These are phyloP conservation scores for Euphorbia schlechtendalii DNA, from an alignment of 441 rosid species.

Conservation along the genomic window DNA sequence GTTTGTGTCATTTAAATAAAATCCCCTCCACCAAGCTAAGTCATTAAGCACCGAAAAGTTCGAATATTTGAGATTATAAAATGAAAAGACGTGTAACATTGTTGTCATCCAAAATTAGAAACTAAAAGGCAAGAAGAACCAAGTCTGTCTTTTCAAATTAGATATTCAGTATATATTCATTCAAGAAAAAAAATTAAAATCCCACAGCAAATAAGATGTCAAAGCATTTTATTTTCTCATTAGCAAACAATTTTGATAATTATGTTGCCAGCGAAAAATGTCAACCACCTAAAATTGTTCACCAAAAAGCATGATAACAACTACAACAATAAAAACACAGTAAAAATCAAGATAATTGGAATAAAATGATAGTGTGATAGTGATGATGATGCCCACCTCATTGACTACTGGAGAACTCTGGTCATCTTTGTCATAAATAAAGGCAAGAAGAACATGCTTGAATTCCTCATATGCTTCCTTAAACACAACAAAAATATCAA, in stretches of 20 bases:
- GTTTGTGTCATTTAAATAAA: not conserved
- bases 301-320: not conserved
- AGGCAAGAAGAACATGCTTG: constrained; percentile 91
- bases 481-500: constrained; percentile 33
- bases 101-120: not conserved
- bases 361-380: not conserved
- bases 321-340: not conserved
- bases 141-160: not conserved
- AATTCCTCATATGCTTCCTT: constrained; percentile 99
- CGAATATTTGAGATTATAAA: not conserved
- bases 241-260: not conserved
- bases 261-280: not conserved
- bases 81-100: not conserved
- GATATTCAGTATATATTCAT: not conserved
- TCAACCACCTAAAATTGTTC: not conserved
- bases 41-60: not conserved
- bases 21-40: not conserved
- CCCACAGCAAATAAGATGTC: constrained; percentile 6
- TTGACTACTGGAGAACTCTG: constrained; percentile 75
- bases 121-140: not conserved
- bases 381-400: constrained; percentile 48
- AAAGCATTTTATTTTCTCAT: not conserved
- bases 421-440: constrained; percentile 77
- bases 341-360: not conserved
- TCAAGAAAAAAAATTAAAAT: not conserved